A percentile compares a stretch with the other conserved stretches of the same genome.
phyloP scores from a whole-genome alignment of 2,329 filamentous ascomycete species.

The Cladosporium sp. region DNA sequence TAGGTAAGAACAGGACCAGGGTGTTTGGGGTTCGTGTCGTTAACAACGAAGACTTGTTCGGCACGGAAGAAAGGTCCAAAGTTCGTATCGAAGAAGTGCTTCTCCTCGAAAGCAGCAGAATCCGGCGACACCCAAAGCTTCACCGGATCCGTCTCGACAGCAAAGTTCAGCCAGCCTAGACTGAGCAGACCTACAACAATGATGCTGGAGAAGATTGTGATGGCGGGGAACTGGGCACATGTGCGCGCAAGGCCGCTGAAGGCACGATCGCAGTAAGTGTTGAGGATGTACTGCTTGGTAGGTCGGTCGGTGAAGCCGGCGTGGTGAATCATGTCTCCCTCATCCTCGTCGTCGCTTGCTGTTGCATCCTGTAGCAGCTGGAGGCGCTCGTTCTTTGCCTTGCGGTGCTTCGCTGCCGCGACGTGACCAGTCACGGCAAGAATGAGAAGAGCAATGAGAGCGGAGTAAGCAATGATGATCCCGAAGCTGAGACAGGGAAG shows the following conservation, averaged over 20 bases:
- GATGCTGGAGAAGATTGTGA: conserved; percentile 78
- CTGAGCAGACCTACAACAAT: conserved; percentile 76
- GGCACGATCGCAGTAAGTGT: conserved; percentile 74
- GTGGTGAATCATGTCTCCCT: conserved; percentile 78
- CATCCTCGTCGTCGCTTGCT: conserved; percentile 89
- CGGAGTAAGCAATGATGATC: conserved; percentile 80
- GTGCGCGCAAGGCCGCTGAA: conserved; percentile 79
- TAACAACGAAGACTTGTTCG: conserved; percentile 91
- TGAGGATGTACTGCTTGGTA: conserved; percentile 76
- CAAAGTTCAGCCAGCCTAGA: conserved; percentile 82
- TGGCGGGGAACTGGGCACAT: conserved; percentile 78
- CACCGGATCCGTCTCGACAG: conserved; percentile 87
- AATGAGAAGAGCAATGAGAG: conserved; percentile 68
- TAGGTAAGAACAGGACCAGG: conserved; percentile 80
- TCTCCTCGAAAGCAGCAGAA: conserved; percentile 87
- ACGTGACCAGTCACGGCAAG: conserved; percentile 71
- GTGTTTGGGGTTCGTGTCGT: conserved; percentile 67
- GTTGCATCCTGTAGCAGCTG: conserved; percentile 80
- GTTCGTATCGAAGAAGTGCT: conserved; percentile 86
- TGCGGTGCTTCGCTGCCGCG: conserved; percentile 71
- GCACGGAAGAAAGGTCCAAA: conserved; percentile 96
- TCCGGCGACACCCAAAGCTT: conserved; percentile 95
- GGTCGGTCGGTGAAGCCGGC: conserved; percentile 77
- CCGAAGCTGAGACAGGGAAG: conserved; percentile 94
- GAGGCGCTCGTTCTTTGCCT: conserved; percentile 77